Conservation (phyloP, 2,329 filamentous ascomycete genomes). For the Cytospora chrysosperma region DNA sequence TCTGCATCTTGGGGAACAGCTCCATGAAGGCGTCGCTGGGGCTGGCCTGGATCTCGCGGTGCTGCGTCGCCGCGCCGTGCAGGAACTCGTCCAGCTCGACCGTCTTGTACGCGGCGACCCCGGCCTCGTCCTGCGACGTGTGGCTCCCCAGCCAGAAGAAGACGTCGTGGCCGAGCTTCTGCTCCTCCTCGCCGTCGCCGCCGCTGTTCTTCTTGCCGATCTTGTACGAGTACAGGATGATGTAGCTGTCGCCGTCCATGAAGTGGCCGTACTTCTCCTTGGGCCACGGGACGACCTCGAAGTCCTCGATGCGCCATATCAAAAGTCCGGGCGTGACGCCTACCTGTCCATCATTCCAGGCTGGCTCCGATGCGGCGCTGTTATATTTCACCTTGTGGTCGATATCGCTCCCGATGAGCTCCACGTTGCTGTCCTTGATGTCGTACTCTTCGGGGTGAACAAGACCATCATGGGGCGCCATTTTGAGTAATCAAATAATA, state of each 20-base stretch:
- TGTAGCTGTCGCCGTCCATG: conserved; percentile 68
- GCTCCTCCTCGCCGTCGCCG: conserved; percentile 16
- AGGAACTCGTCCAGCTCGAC: conserved; percentile 69
- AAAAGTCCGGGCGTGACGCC: conserved; percentile 54
- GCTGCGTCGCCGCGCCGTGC: conserved; percentile 59
- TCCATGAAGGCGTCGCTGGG: conserved; percentile 60
- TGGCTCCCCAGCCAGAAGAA: conserved; percentile 69
- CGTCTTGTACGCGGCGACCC: conserved; percentile 68
- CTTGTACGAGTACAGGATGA: conserved; percentile 60
- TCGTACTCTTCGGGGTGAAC: conserved; percentile 65
- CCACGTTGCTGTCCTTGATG: conserved; percentile 67
- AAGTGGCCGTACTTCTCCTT: conserved; percentile 57
- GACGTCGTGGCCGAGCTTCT: conserved; percentile 59
- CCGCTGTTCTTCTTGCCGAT: conserved; percentile 36
- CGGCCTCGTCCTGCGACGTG: conserved; percentile 67
- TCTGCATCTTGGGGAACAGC: conserved; percentile 60
- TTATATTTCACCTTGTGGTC: conserved; percentile 69
- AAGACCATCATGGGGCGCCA: conserved; percentile 62
- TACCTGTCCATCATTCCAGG: conserved; percentile 61
- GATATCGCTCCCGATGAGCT: conserved; percentile 61
- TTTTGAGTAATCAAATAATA: conserved; percentile 33
- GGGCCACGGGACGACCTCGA: conserved; percentile 63
- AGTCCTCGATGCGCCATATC: conserved; percentile 68
- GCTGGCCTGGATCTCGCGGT: conserved; percentile 61
- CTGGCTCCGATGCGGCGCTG: conserved; percentile 63